Evolutionary conservation across 1,139 yeast species (phyloP), one percentile per base, ranked within the genome.

Genomic region (Eremothecium coryli): DNA sequence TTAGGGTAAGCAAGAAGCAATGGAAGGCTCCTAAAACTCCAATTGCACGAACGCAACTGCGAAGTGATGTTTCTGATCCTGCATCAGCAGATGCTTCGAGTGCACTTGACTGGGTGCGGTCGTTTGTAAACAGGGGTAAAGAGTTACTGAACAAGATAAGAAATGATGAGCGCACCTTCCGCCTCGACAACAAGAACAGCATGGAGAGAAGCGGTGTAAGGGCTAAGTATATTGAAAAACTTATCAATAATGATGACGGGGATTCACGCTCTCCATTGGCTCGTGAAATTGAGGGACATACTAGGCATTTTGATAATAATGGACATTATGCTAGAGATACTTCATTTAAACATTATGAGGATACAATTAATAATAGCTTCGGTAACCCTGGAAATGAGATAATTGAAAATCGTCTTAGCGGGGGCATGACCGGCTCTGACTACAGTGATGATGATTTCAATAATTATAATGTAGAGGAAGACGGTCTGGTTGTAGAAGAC

Each of bases 101-200:
- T 20, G 10, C 22, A 10, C 10, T 20, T 8, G 10, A 20, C 10
- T 76, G 82, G 82, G 66, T 76, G 21, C 65, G 66, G 29, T 60
- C 65, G 4, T 53, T 75, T 30, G 68, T 69, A 33, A 37, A 44
- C 4, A 60, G 73, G 36, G 72, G 73, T 4, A 52, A 59, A 33
- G 38, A 50, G 2, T 62, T 70, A 4, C 50, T 71, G 18, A 54
- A 60, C 23, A 44, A 56, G 3, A 69, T 73, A 38, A 50, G 57
- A 12, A 52, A 57, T 16, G 70, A 69, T 32, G 64, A n/a, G n/a
- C 65, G 29, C 39, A n/a, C n/a, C n/a, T n/a, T n/a, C n/a, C n/a
- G n/a, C n/a, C n/a, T n/a, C n/a, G n/a, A n/a, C n/a, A n/a, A n/a
- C n/a, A n/a, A n/a, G n/a, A n/a, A n/a, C n/a, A n/a, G n/a, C n/a